phyloP scores from a whole-genome alignment of 345 rosid species.

The Hibiscus trionum region DNA sequence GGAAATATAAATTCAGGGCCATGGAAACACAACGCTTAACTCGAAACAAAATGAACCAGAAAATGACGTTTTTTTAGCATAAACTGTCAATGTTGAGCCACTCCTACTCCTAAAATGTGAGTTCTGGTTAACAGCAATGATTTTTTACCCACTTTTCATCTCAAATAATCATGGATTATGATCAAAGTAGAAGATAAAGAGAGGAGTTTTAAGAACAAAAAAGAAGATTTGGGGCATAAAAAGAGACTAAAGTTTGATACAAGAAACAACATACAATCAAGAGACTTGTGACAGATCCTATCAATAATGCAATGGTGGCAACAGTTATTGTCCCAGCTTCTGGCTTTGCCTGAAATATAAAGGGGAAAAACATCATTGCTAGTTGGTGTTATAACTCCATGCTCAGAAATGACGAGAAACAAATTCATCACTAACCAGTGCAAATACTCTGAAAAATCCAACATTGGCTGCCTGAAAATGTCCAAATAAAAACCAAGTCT shows the following conservation, averaged over 20 bases:
- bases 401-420: background rate
- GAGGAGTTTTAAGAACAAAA: background rate
- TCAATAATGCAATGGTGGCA: constrained; percentile 66
- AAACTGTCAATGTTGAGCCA: background rate
- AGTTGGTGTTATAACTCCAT: background rate
- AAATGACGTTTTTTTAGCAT: background rate
- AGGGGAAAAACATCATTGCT: background rate
- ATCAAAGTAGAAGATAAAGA: background rate
- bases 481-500: constrained; percentile 8
- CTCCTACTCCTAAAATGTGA: background rate
- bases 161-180: background rate
- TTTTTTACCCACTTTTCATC: background rate
- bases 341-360: constrained; percentile 57
- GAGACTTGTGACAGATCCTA: constrained; percentile 64
- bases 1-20: background rate
- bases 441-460: constrained; percentile 57
- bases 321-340: constrained; percentile 67
- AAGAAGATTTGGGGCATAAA: background rate
- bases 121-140: background rate
- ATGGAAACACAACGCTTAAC: background rate
- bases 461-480: constrained; percentile 64
- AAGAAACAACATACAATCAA: constrained; percentile 45
- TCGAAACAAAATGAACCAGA: background rate
- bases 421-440: constrained; percentile 45
- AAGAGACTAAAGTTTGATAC: background rate